Evolutionary conservation across 768 basidiomycete species (phyloP).

Genomic region (Pholiota conissans): DNA sequence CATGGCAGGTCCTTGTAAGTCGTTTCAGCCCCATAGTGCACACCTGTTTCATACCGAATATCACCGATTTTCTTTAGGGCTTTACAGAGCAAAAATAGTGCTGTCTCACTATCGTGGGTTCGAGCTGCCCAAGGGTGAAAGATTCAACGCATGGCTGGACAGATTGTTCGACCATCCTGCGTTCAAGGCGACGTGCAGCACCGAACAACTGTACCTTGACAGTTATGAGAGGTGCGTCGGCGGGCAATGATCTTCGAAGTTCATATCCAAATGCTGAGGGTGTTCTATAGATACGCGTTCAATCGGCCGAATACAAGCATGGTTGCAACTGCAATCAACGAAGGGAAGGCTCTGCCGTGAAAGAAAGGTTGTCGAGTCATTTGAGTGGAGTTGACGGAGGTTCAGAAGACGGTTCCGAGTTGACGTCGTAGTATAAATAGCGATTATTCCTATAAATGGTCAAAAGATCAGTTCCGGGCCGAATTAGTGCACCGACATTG

Average conservation of each 20-base stretch:
- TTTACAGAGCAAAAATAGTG: constrained; percentile 65
- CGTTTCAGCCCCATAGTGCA: too few species aligned
- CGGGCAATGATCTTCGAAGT: background rate
- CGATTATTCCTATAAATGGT: too few species aligned
- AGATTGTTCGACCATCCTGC: constrained; percentile 59
- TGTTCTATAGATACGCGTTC: constrained; percentile 59
- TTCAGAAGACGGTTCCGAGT: too few species aligned
- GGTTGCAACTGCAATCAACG: constrained; percentile 74
- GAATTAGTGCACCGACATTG: too few species aligned
- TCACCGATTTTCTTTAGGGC: too few species aligned
- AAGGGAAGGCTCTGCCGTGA: constrained; percentile 64
- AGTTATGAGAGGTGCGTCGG: constrained; percentile 64
- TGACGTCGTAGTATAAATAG: too few species aligned
- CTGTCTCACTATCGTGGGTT: constrained; percentile 71
- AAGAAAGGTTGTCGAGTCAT: background rate
- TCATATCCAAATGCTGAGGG: background rate
- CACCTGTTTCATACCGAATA: too few species aligned
- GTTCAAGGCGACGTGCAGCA: constrained; percentile 70
- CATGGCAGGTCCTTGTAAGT: constrained; percentile 71
- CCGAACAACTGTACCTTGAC: constrained; percentile 64
- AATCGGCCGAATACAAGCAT: constrained; percentile 79
- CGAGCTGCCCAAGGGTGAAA: constrained; percentile 46
- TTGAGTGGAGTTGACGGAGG: background rate
- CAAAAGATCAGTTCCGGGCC: too few species aligned
- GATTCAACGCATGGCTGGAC: constrained; percentile 52